Percentiles rank a stretch among this genome's conserved stretches.
These are phyloP conservation scores for Talaromyces islandicus DNA, from an alignment of 2,329 filamentous ascomycete species.

Conservation along the genomic window DNA sequence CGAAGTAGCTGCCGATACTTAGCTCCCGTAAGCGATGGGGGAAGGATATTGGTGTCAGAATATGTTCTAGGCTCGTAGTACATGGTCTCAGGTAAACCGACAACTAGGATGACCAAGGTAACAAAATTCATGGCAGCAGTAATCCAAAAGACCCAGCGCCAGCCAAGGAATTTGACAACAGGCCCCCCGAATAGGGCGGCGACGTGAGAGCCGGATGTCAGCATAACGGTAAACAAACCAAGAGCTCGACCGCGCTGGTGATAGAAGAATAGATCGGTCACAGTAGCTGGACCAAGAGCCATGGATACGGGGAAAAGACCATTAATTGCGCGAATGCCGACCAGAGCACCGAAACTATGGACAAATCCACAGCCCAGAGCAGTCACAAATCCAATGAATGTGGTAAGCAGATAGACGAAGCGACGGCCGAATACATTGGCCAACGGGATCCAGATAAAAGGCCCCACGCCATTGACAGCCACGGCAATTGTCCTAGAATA, in stretches of 20 bases:
- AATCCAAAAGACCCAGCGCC: conserved; percentile 5
- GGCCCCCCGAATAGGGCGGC: conserved; percentile 4
- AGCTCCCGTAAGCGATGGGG: not conserved
- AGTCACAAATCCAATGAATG: not conserved
- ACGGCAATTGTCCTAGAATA: conserved; percentile 1
- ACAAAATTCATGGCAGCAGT: conserved; percentile 5
- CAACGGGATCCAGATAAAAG: conserved; percentile 4
- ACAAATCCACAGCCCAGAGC: conserved; percentile 4
- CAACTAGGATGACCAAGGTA: not conserved
- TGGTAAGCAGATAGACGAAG: conserved; percentile 3
- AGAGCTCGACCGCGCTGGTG: conserved; percentile 3
- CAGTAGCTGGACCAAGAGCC: conserved; percentile 3
- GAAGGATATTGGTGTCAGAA: not conserved
- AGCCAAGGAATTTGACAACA: conserved; percentile 2
- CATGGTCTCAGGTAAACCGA: conserved; percentile 3
- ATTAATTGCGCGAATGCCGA: conserved; percentile 3
- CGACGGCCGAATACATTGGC: conserved; percentile 6
- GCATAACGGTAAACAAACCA: conserved; percentile 4
- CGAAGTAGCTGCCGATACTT: conserved; percentile 3
- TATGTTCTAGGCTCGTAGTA: conserved; percentile 5
- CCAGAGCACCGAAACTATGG: conserved; percentile 2
- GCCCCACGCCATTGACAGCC: conserved; percentile 1
- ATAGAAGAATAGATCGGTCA: conserved; percentile 7
- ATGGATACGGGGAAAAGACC: conserved; percentile 3
- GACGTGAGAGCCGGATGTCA: conserved; percentile 3